A percentile compares a stretch with the other conserved stretches of the same genome.
phyloP scores from a whole-genome alignment of 169 alveolate genomes.

The Eimeria necatrix region DNA sequence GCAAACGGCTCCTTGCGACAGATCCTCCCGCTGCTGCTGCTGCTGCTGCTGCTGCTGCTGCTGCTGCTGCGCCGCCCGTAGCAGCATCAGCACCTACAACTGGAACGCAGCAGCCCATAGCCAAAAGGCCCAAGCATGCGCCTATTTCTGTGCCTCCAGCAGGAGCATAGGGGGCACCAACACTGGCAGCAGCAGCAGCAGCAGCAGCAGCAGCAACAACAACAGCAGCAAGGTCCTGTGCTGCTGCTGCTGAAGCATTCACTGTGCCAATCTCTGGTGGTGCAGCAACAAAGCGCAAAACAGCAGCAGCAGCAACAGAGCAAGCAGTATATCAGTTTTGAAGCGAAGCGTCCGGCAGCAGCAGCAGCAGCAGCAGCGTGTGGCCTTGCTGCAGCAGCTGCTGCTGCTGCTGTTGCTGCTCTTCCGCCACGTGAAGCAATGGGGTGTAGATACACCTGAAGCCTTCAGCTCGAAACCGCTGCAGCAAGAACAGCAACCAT shows the following conservation, averaged over 20 bases:
- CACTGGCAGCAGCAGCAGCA: too few species aligned
- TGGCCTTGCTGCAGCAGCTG: neutral
- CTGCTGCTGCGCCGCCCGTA: neutral
- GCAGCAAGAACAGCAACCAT: neutral
- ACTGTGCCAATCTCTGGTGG: too few species aligned
- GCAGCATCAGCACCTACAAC: neutral
- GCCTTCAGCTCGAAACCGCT: too few species aligned
- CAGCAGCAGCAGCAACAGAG: too few species aligned
- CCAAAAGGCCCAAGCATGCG: neutral
- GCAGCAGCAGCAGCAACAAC: too few species aligned
- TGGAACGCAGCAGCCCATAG: neutral
- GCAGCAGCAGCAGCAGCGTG: too few species aligned
- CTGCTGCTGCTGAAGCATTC: too few species aligned
- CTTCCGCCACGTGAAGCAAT: neutral
- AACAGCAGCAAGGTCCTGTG: too few species aligned
- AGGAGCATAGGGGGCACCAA: neutral
- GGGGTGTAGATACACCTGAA: conserved; percentile 10
- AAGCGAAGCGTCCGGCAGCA: too few species aligned
- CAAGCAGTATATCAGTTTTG: too few species aligned
- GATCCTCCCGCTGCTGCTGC: conserved; percentile 20
- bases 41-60: neutral
- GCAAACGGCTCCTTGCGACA: neutral
- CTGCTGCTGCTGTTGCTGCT: neutral
- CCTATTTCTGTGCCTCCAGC: neutral
- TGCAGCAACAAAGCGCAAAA: too few species aligned